Base-by-base conservation (phyloP, 2,329 filamentous ascomycete genomes). In the Xylariaceae sp. region DNA sequence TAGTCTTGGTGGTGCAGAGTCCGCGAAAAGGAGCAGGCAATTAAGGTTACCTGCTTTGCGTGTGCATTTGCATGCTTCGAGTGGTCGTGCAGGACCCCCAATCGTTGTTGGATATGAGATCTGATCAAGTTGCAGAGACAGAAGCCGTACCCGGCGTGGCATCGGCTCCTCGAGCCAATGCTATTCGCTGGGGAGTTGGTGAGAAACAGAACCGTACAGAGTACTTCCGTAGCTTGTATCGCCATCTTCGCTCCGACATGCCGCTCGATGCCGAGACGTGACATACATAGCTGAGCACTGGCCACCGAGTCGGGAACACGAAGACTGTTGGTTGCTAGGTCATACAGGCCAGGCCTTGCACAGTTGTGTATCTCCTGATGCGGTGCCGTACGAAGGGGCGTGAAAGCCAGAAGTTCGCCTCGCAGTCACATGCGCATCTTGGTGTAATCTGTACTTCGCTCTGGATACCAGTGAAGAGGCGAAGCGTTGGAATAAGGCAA, bases 21-120 rank as follows among this genome's bases (percentile, higher is more conserved):
- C 53, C 37, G 53, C 57, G 55, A 41, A 53, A 30, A 55, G 60
- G 50, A 58, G 51, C 51, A 55, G 53, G 48, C 60, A 51, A 59
- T 61, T 62, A 64, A 62, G 60, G 60, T 62, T 64, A 55, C 57
- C 55, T 62, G 60, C 60, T 57, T 62, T 62, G 57, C 62, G 35
- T 60, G 47, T 62, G 59, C 60, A 62, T 56, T 56, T 64, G 57
- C 59, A 64, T 54, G 30, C 30, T 8, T 18, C 13, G 47, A 30
- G 47, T 49, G 54, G 48, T 51, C 44, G 37, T 58, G 51, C 59
- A 63, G 57, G 54, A 30, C 48, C 17, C 53, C 48, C 37, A 30
- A 30, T 57, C 49, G 39, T 51, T 53, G 56, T 57, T 49, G 51
- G 52, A 56, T 51, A 51, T 53, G 39, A 54, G 55, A 62, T 56